Conservation (phyloP, 768 basidiomycete species). For the Trametes cingulata region DNA sequence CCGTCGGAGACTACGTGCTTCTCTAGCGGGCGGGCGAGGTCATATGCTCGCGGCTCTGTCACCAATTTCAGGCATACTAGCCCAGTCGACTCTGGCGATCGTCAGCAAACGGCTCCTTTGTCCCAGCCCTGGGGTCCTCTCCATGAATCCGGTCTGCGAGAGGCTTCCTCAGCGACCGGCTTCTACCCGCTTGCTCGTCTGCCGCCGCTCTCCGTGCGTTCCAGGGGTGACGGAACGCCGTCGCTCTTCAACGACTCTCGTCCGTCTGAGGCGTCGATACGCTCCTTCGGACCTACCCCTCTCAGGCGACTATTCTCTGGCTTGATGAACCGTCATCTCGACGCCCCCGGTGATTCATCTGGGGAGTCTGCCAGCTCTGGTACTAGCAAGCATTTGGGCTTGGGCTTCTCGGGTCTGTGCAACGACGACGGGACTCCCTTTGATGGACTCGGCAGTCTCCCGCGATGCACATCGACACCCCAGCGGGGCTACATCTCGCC, state of each 20-base stretch:
- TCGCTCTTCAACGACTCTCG: conserved; percentile 3
- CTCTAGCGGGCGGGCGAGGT: background rate
- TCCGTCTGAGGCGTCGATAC: background rate
- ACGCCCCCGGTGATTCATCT: background rate
- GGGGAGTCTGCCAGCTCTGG: background rate
- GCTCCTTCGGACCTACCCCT: background rate
- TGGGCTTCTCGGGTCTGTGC: conserved; percentile 17
- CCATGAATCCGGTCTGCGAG: background rate
- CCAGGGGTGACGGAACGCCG: background rate
- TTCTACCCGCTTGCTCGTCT: background rate
- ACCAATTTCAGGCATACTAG: too few relatives aligned
- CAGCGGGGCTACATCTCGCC: background rate
- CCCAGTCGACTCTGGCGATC: too few relatives aligned
- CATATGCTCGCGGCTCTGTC: too few relatives aligned
- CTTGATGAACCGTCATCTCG: background rate
- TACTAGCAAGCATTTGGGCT: background rate
- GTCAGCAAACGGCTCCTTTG: too few relatives aligned
- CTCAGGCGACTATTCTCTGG: background rate
- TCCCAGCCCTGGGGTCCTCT: background rate
- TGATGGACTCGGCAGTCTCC: conserved; percentile 20
- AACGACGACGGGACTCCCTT: conserved; percentile 21
- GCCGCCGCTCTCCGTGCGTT: background rate
- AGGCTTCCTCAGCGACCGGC: background rate
- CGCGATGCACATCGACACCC: background rate
- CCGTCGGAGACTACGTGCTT: background rate